These are phyloP conservation scores for Scutellaria baicalensis DNA, from an alignment of 257 asterid species.

Conservation along the genomic window DNA sequence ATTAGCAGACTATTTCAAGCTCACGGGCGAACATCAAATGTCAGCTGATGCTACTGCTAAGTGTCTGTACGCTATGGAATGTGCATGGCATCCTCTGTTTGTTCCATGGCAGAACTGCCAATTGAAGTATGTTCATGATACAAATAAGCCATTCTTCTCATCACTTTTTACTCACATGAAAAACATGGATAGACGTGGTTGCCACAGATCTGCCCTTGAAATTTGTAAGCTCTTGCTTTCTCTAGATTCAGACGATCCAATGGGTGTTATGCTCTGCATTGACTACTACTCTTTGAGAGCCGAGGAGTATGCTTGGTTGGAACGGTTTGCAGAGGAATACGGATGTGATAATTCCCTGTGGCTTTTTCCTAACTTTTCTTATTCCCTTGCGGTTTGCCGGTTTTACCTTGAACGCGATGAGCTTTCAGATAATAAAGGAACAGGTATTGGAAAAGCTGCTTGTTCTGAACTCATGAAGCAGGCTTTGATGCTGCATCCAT, in stretches of 20 bases:
- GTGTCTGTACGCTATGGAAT: constrained; percentile 82
- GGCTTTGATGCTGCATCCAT: constrained; percentile 90
- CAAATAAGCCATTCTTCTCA: constrained; percentile 76
- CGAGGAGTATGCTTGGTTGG: constrained; percentile 82
- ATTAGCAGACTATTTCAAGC: constrained; percentile 80
- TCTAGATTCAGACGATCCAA: constrained; percentile 83
- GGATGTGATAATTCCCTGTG: constrained; percentile 69
- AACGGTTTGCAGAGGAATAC: constrained; percentile 69
- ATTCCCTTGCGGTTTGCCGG: constrained; percentile 73
- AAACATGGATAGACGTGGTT: constrained; percentile 93
- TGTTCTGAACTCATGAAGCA: constrained; percentile 84
- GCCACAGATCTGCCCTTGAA: constrained; percentile 93
- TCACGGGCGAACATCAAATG: constrained; percentile 92
- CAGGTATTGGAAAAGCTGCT: constrained; percentile 34
- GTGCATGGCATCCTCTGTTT: constrained; percentile 91
- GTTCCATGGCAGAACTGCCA: constrained; percentile 62
- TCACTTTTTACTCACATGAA: constrained; percentile 76
- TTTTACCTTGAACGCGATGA: constrained; percentile 48
- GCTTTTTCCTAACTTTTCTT: constrained; percentile 86
- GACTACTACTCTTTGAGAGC: constrained; percentile 85
- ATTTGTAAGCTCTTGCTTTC: constrained; percentile 83
- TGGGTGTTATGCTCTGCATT: constrained; percentile 74
- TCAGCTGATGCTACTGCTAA: constrained; percentile 77
- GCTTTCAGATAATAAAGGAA: constrained; percentile 8
- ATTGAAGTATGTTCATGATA: constrained; percentile 59